Percentiles rank a stretch among this genome's conserved stretches.
phyloP scores from a whole-genome alignment of 441 rosid species.

The Croton laevigatus region DNA sequence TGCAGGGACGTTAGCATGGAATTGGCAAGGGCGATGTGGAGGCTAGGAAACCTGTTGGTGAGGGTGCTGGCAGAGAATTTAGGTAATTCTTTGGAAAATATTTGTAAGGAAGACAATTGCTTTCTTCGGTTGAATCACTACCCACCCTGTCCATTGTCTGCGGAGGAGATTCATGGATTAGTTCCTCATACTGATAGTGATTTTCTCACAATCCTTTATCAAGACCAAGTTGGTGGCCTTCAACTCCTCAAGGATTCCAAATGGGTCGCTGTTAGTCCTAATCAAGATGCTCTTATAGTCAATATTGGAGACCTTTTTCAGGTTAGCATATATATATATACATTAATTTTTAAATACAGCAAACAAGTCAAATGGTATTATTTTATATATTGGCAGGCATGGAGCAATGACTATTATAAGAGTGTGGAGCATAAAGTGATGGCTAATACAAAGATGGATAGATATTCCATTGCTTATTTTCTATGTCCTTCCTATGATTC shows the following conservation, averaged over 20 bases:
- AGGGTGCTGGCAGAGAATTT: slow-evolving; percentile 46
- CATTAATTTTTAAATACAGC: too few species aligned
- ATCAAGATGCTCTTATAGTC: slow-evolving; percentile 57
- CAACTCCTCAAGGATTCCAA: slow-evolving; percentile 63
- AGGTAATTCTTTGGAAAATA: slow-evolving; percentile 32
- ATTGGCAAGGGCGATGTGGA: slow-evolving; percentile 50
- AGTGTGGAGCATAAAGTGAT: slow-evolving; percentile 65
- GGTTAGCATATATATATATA: slow-evolving; percentile 22
- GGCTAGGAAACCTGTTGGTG: slow-evolving; percentile 50
- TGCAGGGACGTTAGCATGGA: slow-evolving; percentile 53
- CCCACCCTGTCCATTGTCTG: slow-evolving; percentile 52
- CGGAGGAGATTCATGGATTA: slow-evolving; percentile 43
- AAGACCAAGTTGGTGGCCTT: slow-evolving; percentile 72
- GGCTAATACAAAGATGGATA: slow-evolving; percentile 43
- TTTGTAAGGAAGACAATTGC: slow-evolving; percentile 50
- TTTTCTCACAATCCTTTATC: slow-evolving; percentile 59
- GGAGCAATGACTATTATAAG: slow-evolving; percentile 65
- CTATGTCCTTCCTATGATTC: slow-evolving; percentile 62
- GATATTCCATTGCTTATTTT: slow-evolving; percentile 61
- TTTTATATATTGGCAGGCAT: slow-evolving; percentile 51
- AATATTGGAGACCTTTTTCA: slow-evolving; percentile 74
- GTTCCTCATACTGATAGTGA: slow-evolving; percentile 76
- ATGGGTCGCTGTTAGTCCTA: slow-evolving; percentile 65
- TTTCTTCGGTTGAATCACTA: slow-evolving; percentile 62
- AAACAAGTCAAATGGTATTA: neutral